Percentiles rank a stretch among this genome's conserved stretches.
These are phyloP conservation scores for Fusarium poae DNA, from an alignment of 2,329 filamentous ascomycete species.

Conservation along the genomic window DNA sequence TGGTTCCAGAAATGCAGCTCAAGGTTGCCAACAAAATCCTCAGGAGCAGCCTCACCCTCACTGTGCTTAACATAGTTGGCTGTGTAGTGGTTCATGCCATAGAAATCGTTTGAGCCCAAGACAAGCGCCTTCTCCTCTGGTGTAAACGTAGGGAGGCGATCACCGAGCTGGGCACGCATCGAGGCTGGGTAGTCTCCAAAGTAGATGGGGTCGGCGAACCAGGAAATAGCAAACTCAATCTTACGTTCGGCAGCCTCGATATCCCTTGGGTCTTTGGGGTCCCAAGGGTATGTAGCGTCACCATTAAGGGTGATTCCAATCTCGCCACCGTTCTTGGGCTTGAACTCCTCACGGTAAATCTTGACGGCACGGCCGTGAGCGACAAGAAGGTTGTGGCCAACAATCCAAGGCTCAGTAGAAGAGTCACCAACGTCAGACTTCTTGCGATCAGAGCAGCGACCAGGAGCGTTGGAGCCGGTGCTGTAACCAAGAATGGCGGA, in stretches of 20 bases:
- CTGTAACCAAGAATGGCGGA: slow-evolving; percentile 84
- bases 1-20: slow-evolving; percentile 80
- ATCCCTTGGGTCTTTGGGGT: slow-evolving; percentile 79
- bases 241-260: slow-evolving; percentile 83
- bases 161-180: slow-evolving; percentile 84
- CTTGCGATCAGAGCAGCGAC: slow-evolving; percentile 80
- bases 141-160: slow-evolving; percentile 81
- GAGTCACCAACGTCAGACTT: slow-evolving; percentile 80
- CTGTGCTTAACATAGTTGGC: slow-evolving; percentile 87
- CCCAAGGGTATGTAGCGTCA: slow-evolving; percentile 86
- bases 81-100: slow-evolving; percentile 95
- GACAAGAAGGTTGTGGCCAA: slow-evolving; percentile 82
- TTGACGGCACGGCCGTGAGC: slow-evolving; percentile 86
- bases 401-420: slow-evolving; percentile 83
- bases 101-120: slow-evolving; percentile 90
- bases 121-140: slow-evolving; percentile 79
- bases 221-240: slow-evolving; percentile 87
- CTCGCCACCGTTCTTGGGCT: slow-evolving; percentile 76
- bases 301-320: slow-evolving; percentile 92
- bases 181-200: slow-evolving; percentile 85
- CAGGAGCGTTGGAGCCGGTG: slow-evolving; percentile 82
- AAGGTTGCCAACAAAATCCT: slow-evolving; percentile 82
- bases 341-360: slow-evolving; percentile 86
- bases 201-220: slow-evolving; percentile 92
- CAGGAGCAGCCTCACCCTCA: slow-evolving; percentile 67